Evolutionary conservation across 1,139 yeast genomes (phyloP), one percentile per base, ranked within the genome.

Genomic region (Keqinozyma sinolaborantium): DNA sequence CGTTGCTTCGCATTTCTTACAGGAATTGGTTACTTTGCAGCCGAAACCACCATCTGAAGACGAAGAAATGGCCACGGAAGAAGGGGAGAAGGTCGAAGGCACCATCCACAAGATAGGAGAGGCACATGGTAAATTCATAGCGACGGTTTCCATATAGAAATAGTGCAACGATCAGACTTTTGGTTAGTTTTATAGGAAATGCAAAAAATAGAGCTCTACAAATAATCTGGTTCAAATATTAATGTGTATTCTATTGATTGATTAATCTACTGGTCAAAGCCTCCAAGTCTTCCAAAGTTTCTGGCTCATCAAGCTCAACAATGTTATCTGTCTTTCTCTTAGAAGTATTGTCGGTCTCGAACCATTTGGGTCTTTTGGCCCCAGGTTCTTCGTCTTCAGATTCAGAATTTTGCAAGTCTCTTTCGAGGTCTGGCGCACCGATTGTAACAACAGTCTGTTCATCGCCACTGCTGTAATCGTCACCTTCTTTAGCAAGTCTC

Each of bases 211-310:
- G n/a, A n/a, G n/a, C n/a, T n/a, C n/a, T n/a, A n/a, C n/a, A 21
- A 13, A 23, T 23, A 7, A 16, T 14, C 12, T 13, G n/a, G 23
- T 9, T 8, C 11, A 9, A 10, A 26, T n/a, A 10, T 14, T 16
- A 24, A 10, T 24, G 14, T 24, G 9, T 24, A 24, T 12, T 24
- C 32, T 41, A 34, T 35, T 36, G 31, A 16, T 44, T 46, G 25
- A 62, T 54, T 50, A 92, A 77, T 55, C 74, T 76, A 29, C 85
- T 74, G 2, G 97, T 83, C 60, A 92, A 77, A 9, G 95, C 88
- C 67, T 92, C 98, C 59, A 92, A 73, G 52, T 92, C 97, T 55
- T 87, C 97, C 57, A 92, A 68, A 19, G 95, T 83, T 48, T 86
- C 85, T 14, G 97, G 97, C 50, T 82, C 86, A 44, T 85, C 94